Evolutionary conservation across 495 filamentous ascomycete genomes (phyloP), one percentile per base, ranked within the genome.

Genomic region (Pseudotulostoma volvatum): DNA sequence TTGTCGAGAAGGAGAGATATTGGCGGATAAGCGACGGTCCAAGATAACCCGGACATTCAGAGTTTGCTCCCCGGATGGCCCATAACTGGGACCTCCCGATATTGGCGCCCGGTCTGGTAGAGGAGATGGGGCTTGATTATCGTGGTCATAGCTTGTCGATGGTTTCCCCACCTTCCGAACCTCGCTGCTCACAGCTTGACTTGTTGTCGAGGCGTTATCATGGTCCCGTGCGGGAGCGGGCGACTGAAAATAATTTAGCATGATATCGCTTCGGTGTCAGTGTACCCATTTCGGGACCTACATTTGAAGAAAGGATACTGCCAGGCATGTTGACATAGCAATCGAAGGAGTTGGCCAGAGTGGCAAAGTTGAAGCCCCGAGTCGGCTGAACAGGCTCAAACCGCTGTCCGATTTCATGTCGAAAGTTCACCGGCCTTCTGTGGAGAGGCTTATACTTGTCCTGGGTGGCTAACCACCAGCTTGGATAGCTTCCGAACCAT

Each of bases 271-370:
- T n/a, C n/a, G n/a, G n/a, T n/a, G n/a, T n/a, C n/a, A n/a, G n/a
- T n/a, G n/a, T n/a, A n/a, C n/a, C n/a, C n/a, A n/a, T n/a, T n/a
- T n/a, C n/a, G n/a, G n/a, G 18, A 48, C 53, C 40, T 50, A 60
- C 53, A 44, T 43, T 48, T 16, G 51, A 47, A 1, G 52, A 40
- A 37, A 45, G 54, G 31, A 51, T 57, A 36, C 59, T 48, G 5
- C 62, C 60, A 2, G 60, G 56, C 57, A 66, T 58, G 11, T 56
- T 47, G 11, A 63, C 57, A 40, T 64, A 66, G 18, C 61, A 57
- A 34, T 64, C 62, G 19, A 66, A 57, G 11, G 47, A 46, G 37
- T 54, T 59, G 33, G 51, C 51, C 25, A 66, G 18, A 0, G 41
- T 45, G 0, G 59, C 60, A 43, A 64, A 66, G 33, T 66, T 66